phyloP scores from a whole-genome alignment of 768 basidiomycete genomes.

The Leccinum ochraceum region DNA sequence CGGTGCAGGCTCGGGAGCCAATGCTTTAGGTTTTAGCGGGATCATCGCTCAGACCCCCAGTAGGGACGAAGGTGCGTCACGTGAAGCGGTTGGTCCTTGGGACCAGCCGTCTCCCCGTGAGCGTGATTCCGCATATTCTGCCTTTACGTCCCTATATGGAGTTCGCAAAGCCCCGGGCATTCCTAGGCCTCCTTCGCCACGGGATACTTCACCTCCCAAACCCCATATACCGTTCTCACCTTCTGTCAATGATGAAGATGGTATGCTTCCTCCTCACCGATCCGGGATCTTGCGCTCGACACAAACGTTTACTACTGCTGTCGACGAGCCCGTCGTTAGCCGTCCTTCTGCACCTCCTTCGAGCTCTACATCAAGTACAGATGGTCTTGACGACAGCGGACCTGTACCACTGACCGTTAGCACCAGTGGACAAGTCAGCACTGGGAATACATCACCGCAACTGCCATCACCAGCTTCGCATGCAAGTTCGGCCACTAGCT shows the following conservation, averaged over 20 bases:
- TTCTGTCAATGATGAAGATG: constrained; percentile 29
- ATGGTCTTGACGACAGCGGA: constrained; percentile 39
- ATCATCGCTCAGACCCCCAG: constrained; percentile 28
- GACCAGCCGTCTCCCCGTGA: constrained; percentile 35
- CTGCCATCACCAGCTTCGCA: constrained; percentile 76
- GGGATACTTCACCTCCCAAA: constrained; percentile 30
- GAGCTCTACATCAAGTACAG: constrained; percentile 43
- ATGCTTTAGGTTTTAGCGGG: constrained; percentile 24
- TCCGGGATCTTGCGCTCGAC: constrained; percentile 29
- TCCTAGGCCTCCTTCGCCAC: constrained; percentile 30
- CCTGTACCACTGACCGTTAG: constrained; percentile 44
- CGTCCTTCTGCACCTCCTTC: constrained; percentile 39
- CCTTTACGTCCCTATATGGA: constrained; percentile 31
- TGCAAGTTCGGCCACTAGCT: constrained; percentile 49
- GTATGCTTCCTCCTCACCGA: constrained; percentile 36
- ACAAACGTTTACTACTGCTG: constrained; percentile 23
- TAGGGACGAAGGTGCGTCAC: constrained; percentile 28
- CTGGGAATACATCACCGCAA: constrained; percentile 59
- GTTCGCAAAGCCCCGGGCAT: constrained; percentile 24
- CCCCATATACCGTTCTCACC: constrained; percentile 24
- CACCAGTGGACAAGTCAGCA: constrained; percentile 40
- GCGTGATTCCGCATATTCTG: constrained; percentile 28
- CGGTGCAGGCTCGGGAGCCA: constrained; percentile 14
- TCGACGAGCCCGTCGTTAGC: constrained; percentile 27
- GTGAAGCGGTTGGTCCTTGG: constrained; percentile 34